Conservation (phyloP, 1,139 yeast species). For the Yamadazyma oceani region DNA sequence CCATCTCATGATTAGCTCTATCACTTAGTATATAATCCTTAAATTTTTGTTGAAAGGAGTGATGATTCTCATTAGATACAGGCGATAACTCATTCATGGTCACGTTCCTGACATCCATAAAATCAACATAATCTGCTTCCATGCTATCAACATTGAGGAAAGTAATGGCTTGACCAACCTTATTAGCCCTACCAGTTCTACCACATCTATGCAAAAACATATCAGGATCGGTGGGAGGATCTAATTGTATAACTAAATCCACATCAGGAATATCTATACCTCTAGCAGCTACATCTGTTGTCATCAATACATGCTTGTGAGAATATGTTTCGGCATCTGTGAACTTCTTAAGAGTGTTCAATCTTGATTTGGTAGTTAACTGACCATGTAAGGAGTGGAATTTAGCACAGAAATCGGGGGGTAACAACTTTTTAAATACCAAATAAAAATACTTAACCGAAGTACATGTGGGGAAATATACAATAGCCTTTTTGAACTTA, state of each 20-base stretch:
- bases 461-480: slow-evolving; percentile 88
- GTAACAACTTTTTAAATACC: slow-evolving; percentile 38
- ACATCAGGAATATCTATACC: slow-evolving; percentile 94
- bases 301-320: slow-evolving; percentile 62
- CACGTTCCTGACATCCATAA: slow-evolving; percentile 74
- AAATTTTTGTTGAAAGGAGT: slow-evolving; percentile 29
- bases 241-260: slow-evolving; percentile 81
- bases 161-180: slow-evolving; percentile 74
- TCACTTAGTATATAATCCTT: slow-evolving; percentile 67
- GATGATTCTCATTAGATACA: slow-evolving; percentile 25
- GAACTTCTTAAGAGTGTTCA: slow-evolving; percentile 66
- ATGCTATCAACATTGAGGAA: slow-evolving; percentile 63
- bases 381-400: slow-evolving; percentile 85
- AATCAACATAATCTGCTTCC: slow-evolving; percentile 81
- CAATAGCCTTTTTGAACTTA: slow-evolving; percentile 73
- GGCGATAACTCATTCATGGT: slow-evolving; percentile 42
- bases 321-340: slow-evolving; percentile 42
- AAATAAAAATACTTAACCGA: slow-evolving; percentile 76
- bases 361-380: slow-evolving; percentile 68
- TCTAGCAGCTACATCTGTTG: slow-evolving; percentile 89
- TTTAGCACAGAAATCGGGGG: slow-evolving; percentile 25
- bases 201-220: slow-evolving; percentile 89
- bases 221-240: slow-evolving; percentile 90
- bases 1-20: slow-evolving; percentile 77
- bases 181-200: slow-evolving; percentile 89